Base-by-base conservation (phyloP, 2,329 filamentous ascomycete genomes). In the Septoria linicola region DNA sequence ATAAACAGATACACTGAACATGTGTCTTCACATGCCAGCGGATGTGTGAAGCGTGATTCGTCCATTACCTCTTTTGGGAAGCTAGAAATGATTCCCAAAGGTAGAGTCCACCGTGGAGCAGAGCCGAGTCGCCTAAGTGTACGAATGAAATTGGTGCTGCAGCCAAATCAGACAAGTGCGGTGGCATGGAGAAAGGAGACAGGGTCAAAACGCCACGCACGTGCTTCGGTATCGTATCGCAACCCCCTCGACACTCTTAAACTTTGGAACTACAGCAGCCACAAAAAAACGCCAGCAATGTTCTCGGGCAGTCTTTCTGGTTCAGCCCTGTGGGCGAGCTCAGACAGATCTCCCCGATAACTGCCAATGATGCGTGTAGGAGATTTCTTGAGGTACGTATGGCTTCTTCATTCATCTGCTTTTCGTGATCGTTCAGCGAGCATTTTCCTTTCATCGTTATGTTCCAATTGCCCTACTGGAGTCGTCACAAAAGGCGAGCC, bases 401-500 rank as follows among this genome's bases (percentile, higher is more conserved):
- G 10, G 16, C 13, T n/a, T 21, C 20, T 8, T 13, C 13, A 4
- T 13, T 21, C 16, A 27, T 27, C 23, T 27, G 5, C 23, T 27
- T 27, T 27, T 27, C 17, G 5, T 39, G 34, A 16, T 8, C 5
- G n/a, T 16, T 39, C 10, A 39, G 3, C 20, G 10, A 10, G 14
- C 5, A 16, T 13, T 21, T 19, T 39, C 23, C 8, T 39, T 8
- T 3, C 4, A 8, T 8, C 16, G 36, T 13, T 19, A 39, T 39
- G 36, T 19, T 39, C 36, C 36, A 39, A 39, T 13, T 39, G 36
- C 36, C 36, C 13, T 39, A 39, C 36, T 39, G 36, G 36, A 20
- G 16, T 20, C 17, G 36, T 20, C 36, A 39, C 17, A 39, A 39
- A 19, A 39, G 36, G 20, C 36, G 36, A 10, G 20, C 36, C 17